These are phyloP conservation scores for Taxillus chinensis DNA, from an alignment of 164 flowering plant genomes.

Conservation along the genomic window DNA sequence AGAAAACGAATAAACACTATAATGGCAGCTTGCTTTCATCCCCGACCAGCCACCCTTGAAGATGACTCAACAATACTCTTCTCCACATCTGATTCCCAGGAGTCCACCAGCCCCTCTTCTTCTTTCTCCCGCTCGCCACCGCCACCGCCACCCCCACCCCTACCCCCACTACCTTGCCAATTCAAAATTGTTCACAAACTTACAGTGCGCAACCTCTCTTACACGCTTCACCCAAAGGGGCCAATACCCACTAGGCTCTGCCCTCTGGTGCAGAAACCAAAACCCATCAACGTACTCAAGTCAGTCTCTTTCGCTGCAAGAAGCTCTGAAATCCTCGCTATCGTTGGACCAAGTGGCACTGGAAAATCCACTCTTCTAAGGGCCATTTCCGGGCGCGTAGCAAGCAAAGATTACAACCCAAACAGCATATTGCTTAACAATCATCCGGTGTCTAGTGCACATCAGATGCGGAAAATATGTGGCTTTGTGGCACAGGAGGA, in stretches of 20 bases:
- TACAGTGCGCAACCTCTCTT: conserved; percentile 46
- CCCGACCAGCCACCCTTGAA: conserved; percentile 18
- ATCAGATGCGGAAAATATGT: conserved; percentile 52
- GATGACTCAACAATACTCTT: conserved; percentile 50
- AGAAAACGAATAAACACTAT: not conserved
- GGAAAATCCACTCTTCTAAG: conserved; percentile 79
- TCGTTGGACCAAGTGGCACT: conserved; percentile 91
- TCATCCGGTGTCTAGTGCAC: conserved; percentile 25
- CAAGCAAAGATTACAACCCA: conserved; percentile 33
- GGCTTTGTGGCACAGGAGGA: conserved; percentile 91
- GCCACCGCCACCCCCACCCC: conserved; percentile 20
- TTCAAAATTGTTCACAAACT: conserved; percentile 24
- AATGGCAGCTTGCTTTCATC: conserved; percentile 38
- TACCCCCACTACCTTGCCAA: conserved; percentile 4
- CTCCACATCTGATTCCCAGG: conserved; percentile 53
- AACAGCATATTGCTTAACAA: conserved; percentile 38
- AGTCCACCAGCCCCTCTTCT: conserved; percentile 45
- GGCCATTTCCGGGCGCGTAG: conserved; percentile 60
- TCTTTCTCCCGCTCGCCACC: conserved; percentile 48
- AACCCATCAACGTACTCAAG: conserved; percentile 46
- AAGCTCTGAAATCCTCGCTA: conserved; percentile 57
- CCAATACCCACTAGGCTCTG: conserved; percentile 11
- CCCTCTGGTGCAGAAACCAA: conserved; percentile 15
- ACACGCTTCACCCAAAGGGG: conserved; percentile 24
- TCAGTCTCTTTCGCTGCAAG: conserved; percentile 61